Percentiles rank a stretch among this genome's conserved stretches.
Evolutionary conservation across 257 asterid genomes (phyloP).

Genomic region (Eucommia ulmoides): DNA sequence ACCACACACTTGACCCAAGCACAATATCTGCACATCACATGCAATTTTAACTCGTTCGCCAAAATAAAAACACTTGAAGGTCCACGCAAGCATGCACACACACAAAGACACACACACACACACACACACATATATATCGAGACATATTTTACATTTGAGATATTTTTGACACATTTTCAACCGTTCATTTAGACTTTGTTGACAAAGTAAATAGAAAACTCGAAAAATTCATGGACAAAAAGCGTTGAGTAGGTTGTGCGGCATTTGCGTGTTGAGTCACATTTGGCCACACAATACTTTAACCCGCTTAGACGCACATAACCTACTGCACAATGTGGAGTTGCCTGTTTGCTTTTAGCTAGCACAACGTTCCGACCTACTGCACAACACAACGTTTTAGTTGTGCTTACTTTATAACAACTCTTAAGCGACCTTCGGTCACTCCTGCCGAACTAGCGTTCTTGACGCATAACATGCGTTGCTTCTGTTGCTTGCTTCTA

Average conservation of each 20-base stretch:
- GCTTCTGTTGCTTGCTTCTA: too few relatives aligned
- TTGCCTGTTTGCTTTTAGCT: too few relatives aligned
- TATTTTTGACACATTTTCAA: neutral
- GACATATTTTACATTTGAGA: neutral
- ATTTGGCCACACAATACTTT: neutral
- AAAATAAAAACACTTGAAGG: neutral
- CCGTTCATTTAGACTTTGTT: too few relatives aligned
- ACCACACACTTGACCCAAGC: constrained; percentile 24
- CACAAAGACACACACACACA: neutral
- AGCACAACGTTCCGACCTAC: too few relatives aligned
- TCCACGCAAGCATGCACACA: neutral
- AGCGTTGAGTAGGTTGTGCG: neutral
- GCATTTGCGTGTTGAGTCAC: neutral
- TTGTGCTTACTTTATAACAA: too few relatives aligned
- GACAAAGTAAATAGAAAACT: neutral
- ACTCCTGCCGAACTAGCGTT: too few relatives aligned
- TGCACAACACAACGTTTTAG: too few relatives aligned
- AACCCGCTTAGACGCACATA: too few relatives aligned
- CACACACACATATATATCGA: neutral
- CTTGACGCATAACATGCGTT: too few relatives aligned
- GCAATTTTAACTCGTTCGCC: neutral
- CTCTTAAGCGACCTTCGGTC: too few relatives aligned
- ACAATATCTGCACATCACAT: constrained; percentile 11
- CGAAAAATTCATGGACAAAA: neutral
- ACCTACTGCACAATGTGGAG: too few relatives aligned